Evolutionary conservation across 2,329 filamentous ascomycete genomes (phyloP).

Genomic region (Xylariales sp.): DNA sequence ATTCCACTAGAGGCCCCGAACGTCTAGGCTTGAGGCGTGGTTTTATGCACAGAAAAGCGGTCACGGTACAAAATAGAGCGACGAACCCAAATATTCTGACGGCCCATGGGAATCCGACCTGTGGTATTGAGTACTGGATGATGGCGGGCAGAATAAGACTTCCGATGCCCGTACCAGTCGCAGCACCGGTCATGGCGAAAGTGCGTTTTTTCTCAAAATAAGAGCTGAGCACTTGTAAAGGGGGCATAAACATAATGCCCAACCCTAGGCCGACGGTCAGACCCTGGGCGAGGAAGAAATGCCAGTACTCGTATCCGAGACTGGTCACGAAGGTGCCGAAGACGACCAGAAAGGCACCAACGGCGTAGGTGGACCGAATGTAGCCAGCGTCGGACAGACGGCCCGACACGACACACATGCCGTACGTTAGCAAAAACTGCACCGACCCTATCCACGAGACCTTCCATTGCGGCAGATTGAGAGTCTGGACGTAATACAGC

Average conservation of each 20-base stretch:
- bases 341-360: slow-evolving; percentile 49
- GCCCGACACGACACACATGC: slow-evolving; percentile 24
- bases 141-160: slow-evolving; percentile 72
- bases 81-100: slow-evolving; percentile 71
- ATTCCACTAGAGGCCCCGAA: slow-evolving; percentile 18
- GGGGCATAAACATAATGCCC: slow-evolving; percentile 66
- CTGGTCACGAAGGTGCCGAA: slow-evolving; percentile 64
- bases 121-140: slow-evolving; percentile 67
- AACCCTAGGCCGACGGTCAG: slow-evolving; percentile 48
- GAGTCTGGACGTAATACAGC: slow-evolving; percentile 55
- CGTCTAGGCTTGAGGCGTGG: slow-evolving; percentile 19
- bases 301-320: slow-evolving; percentile 57
- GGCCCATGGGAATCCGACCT: slow-evolving; percentile 74
- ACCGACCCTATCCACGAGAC: slow-evolving; percentile 60
- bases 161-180: slow-evolving; percentile 70
- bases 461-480: slow-evolving; percentile 50
- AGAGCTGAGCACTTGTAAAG: slow-evolving; percentile 58
- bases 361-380: slow-evolving; percentile 21
- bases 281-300: slow-evolving; percentile 54
- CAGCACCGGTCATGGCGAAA: slow-evolving; percentile 68
- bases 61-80: slow-evolving; percentile 17
- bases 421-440: slow-evolving; percentile 50
- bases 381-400: slow-evolving; percentile 50
- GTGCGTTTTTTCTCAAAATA: slow-evolving; percentile 69
- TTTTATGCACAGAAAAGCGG: slow-evolving; percentile 13